Evolutionary conservation across 202 grass and related monocot species (phyloP).

Genomic region (Panicum hallii): DNA sequence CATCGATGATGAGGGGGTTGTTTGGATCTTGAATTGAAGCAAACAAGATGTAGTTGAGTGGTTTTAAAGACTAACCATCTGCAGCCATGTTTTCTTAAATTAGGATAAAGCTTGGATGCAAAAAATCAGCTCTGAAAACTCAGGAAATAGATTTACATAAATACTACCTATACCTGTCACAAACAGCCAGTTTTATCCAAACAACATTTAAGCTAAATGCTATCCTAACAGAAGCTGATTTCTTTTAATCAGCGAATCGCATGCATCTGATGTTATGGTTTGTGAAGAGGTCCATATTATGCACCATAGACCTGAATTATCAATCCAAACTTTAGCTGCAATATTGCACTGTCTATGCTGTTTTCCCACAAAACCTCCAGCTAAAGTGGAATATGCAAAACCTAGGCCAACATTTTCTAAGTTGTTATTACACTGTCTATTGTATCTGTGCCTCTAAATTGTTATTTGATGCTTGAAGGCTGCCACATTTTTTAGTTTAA

Average conservation of each 20-base stretch:
- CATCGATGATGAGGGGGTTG: slow-evolving; percentile 2
- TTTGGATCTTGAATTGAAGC: slow-evolving; percentile 14
- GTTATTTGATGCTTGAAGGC: slow-evolving; percentile 12
- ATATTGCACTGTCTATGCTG: background rate
- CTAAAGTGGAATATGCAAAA: slow-evolving; percentile 25
- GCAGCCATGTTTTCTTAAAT: background rate
- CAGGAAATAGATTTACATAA: background rate
- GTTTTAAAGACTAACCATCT: slow-evolving; percentile 1
- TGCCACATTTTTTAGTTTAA: slow-evolving; percentile 21
- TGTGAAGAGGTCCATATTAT: slow-evolving; percentile 2
- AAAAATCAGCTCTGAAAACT: background rate
- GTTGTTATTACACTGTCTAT: background rate
- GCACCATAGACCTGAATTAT: background rate
- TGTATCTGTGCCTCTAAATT: background rate
- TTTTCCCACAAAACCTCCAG: slow-evolving; percentile 26
- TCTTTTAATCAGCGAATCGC: slow-evolving; percentile 18
- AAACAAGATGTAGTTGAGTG: background rate
- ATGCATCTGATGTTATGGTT: slow-evolving; percentile 2
- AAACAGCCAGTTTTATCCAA: background rate
- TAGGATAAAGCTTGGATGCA: background rate
- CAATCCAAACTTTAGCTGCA: slow-evolving; percentile 14
- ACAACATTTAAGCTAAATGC: background rate
- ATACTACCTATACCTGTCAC: background rate
- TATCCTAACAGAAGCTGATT: background rate
- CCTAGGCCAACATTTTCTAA: slow-evolving; percentile 21